Conservation (phyloP, 1,284 basidiomycete species). For the Volvariella volvacea region DNA sequence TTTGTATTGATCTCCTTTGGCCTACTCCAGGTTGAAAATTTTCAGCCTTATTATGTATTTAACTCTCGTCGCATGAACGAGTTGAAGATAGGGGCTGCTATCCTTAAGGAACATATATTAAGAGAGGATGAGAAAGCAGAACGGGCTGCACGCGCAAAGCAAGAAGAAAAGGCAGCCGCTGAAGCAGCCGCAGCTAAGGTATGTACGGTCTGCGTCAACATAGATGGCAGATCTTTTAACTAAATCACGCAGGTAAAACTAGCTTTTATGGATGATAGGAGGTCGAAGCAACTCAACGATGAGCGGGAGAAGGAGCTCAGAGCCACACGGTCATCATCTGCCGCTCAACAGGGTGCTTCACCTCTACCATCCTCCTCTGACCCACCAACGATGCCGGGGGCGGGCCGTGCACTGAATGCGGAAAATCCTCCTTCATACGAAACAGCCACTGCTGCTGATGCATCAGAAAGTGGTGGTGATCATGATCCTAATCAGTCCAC, state of each 20-base stretch:
- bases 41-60: constrained; percentile 64
- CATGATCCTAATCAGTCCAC: neutral
- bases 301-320: constrained; percentile 50
- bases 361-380: constrained; percentile 2
- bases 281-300: constrained; percentile 42
- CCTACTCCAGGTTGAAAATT: constrained; percentile 38
- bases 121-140: constrained; percentile 50
- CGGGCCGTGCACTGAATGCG: constrained; percentile 20
- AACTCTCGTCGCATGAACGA: constrained; percentile 45
- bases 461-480: neutral
- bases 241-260: constrained; percentile 68
- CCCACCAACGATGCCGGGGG: constrained; percentile 20
- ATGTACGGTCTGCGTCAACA: constrained; percentile 12
- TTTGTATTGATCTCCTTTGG: constrained; percentile 4
- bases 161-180: constrained; percentile 49
- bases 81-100: constrained; percentile 52
- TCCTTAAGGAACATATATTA: constrained; percentile 55
- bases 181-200: constrained; percentile 51
- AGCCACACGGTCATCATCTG: constrained; percentile 29
- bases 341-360: constrained; percentile 9
- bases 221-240: no score
- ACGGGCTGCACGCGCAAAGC: constrained; percentile 35
- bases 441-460: constrained; percentile 2
- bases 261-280: constrained; percentile 71
- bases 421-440: constrained; percentile 5